Evolutionary conservation across 164 flowering plant species (phyloP).

Genomic region (Aristolochia contorta): DNA sequence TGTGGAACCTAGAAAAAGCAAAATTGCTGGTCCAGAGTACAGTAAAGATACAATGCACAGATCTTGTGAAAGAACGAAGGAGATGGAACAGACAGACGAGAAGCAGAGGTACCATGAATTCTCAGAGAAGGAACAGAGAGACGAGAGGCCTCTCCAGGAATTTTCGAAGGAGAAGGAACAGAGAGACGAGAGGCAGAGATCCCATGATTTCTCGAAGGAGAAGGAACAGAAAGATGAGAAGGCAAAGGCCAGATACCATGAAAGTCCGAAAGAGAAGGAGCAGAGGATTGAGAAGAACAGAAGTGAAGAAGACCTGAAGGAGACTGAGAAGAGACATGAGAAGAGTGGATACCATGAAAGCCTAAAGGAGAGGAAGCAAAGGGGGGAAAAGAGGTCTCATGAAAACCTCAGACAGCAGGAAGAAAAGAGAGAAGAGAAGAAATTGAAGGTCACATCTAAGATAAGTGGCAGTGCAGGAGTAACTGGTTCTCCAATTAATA

Average conservation of each 20-base stretch:
- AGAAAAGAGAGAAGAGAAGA: constrained; percentile 7
- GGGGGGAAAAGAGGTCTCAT: neutral
- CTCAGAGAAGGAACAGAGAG: too few species aligned
- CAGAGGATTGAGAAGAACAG: too few species aligned
- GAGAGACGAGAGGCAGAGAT: too few species aligned
- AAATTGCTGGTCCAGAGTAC: neutral
- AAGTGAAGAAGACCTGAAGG: neutral
- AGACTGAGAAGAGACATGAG: neutral
- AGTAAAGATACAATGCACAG: neutral
- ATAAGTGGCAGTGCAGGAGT: constrained; percentile 9
- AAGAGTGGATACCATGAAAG: neutral
- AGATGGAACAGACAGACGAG: too few species aligned
- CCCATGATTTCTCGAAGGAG: neutral
- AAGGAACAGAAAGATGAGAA: neutral
- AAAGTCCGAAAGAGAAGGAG: too few species aligned
- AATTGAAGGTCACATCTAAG: constrained; percentile 12
- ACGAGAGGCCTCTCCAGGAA: too few species aligned
- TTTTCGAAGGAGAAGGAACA: too few species aligned
- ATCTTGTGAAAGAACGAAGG: too few species aligned
- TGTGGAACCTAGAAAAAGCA: neutral
- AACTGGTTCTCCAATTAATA: constrained; percentile 6
- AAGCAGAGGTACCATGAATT: too few species aligned
- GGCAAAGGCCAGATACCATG: neutral
- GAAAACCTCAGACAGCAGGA: neutral
- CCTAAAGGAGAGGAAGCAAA: neutral